Conservation (phyloP, 768 basidiomycete species). For the Trametes coccinea region DNA sequence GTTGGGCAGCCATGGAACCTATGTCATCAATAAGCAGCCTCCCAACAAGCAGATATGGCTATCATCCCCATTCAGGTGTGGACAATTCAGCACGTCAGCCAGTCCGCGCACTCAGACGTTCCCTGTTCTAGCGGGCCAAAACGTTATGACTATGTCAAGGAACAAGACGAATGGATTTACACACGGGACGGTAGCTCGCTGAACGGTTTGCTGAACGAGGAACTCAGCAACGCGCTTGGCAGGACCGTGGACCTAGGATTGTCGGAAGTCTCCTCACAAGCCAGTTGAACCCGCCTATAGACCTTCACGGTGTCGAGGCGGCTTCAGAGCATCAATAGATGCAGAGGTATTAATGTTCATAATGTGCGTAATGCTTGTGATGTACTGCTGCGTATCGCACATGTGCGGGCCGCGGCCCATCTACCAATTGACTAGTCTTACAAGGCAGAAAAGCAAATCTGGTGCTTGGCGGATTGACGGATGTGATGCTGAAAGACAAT, state of each 20-base stretch:
- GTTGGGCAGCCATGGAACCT: conserved; percentile 77
- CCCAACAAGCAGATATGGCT: conserved; percentile 98
- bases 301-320: no score
- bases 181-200: conserved; percentile 63
- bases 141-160: conserved; percentile 76
- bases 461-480: no score
- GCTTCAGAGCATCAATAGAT: no score
- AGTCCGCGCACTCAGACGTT: neutral
- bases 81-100: neutral
- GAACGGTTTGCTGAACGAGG: conserved; percentile 63
- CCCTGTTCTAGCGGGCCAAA: conserved; percentile 73
- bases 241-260: conserved; percentile 37
- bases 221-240: conserved; percentile 52
- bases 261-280: conserved; percentile 28
- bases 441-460: no score
- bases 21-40: conserved; percentile 96
- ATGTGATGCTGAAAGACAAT: no score
- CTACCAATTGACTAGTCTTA: no score
- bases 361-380: no score
- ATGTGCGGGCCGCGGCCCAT: no score
- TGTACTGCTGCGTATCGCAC: no score
- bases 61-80: conserved; percentile 82
- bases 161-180: conserved; percentile 71
- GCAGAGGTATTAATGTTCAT: no score
- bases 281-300: neutral